Conservation (phyloP, 768 basidiomycete species). For the Pulveroboletus ravenelii region DNA sequence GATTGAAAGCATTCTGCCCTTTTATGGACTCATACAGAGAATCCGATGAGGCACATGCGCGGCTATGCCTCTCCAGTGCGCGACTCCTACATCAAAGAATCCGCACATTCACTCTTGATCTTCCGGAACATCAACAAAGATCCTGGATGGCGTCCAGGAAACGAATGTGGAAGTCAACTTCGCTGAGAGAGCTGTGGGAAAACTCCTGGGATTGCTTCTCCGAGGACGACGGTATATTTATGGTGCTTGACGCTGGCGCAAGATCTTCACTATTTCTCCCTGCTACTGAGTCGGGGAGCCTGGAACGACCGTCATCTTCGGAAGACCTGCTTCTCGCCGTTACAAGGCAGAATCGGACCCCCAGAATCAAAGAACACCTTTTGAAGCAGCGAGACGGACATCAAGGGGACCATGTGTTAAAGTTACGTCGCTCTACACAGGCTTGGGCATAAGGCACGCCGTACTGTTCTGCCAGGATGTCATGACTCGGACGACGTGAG, state of each 20-base stretch:
- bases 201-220: constrained; percentile 2
- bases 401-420: background rate
- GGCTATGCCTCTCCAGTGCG: background rate
- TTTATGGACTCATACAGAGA: background rate
- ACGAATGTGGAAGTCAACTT: constrained; percentile 2
- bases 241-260: background rate
- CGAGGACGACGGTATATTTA: constrained; percentile 12
- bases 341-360: background rate
- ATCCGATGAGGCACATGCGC: background rate
- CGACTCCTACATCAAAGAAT: constrained; percentile 5
- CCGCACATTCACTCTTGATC: background rate
- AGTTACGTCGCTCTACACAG: background rate
- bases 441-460: background rate
- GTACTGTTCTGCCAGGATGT: background rate
- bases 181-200: constrained; percentile 7
- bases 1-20: constrained; percentile 2
- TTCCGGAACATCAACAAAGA: background rate
- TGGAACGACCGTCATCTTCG: constrained; percentile 3
- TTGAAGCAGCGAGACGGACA: background rate
- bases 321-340: constrained; percentile 1
- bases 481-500: background rate
- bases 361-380: constrained; percentile 2
- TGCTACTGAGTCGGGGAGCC: constrained; percentile 1
- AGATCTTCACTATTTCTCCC: background rate
- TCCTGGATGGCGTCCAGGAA: background rate